Base-by-base conservation (phyloP, 305 asterid genomes). In the Stenogyne calaminthoides region DNA sequence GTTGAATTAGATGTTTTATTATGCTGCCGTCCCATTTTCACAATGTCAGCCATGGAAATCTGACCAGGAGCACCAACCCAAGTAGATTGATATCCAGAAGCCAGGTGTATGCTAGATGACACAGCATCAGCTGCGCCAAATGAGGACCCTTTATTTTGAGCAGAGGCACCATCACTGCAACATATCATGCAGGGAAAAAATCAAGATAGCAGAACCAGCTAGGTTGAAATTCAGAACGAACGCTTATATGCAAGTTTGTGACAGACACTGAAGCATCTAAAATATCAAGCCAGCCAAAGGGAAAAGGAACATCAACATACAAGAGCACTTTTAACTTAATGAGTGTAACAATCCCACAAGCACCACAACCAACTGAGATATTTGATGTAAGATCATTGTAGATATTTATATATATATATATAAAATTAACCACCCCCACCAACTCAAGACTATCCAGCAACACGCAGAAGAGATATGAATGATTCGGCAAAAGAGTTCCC, bases 11-110 rank as follows among this genome's bases (percentile, higher is more conserved):
- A 73, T 75, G 75, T 75, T 72, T 80, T 91, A 80, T 73, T 83
- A 2, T 80, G 90, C 10, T 96, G 96, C 78, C 80, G 84, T 40
- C 98, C 99, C 98, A 88, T 92, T 88, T 95, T 95, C 88, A 95
- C 97, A 80, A 95, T 88, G 85, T 95, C 96, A 60, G 97, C 98
- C 99, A 95, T 90, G 69, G 99, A 90, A 49, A 88, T 80, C 83
- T 90, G 96, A 78, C 99, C 96, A 9, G 94, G 89, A 78, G 79
- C 80, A 71, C 94, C 91, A 18, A 52, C 80, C 97, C 96, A 89
- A 54, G 90, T 67, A 77, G 90, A 70, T 71, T 83, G 96, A 82
- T 85, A 80, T 67, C 87, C 86, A 68, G 88, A 76, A 74, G 89
- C 62, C 68, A 81, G 84, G 63, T 80, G 90, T 65, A 75, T 40